Conservation (phyloP, 768 basidiomycete genomes). For the Ramaria sp. region DNA sequence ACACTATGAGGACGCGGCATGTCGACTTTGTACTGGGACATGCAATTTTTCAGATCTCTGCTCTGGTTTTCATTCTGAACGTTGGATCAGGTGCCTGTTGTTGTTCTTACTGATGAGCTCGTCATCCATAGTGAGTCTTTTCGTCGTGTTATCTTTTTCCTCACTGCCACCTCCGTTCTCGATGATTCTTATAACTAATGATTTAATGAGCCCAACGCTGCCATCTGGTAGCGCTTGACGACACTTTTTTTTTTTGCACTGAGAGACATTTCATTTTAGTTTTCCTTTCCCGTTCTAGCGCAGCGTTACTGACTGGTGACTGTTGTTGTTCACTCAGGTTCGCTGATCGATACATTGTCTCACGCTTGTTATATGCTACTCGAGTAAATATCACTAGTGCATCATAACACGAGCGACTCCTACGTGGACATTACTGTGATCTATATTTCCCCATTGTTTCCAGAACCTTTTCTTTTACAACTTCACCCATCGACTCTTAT, state of each 20-base stretch:
- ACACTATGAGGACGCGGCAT: constrained; percentile 29
- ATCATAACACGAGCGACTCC: too few species aligned
- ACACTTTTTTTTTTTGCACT: neutral
- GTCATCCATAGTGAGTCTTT: neutral
- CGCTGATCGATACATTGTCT: too few species aligned
- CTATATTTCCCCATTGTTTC: too few species aligned
- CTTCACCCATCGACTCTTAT: too few species aligned
- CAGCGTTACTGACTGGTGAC: too few species aligned
- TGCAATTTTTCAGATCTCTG: constrained; percentile 4
- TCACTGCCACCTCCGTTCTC: neutral
- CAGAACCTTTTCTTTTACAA: too few species aligned
- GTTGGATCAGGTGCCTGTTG: too few species aligned
- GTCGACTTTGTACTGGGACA: constrained; percentile 38
- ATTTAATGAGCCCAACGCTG: constrained; percentile 8
- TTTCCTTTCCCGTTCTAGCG: neutral
- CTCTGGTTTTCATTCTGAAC: neutral
- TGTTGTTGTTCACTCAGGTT: too few species aligned
- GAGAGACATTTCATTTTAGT: neutral
- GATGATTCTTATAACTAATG: constrained; percentile 2
- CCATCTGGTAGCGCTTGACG: constrained; percentile 2
- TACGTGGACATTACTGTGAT: too few species aligned
- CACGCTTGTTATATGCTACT: too few species aligned
- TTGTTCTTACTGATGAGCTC: too few species aligned
- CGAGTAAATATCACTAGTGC: too few species aligned
- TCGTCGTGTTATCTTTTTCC: neutral